These are phyloP conservation scores for Wickerhamomyces pijperi DNA, from an alignment of 805 yeast genomes.

Conservation along the genomic window DNA sequence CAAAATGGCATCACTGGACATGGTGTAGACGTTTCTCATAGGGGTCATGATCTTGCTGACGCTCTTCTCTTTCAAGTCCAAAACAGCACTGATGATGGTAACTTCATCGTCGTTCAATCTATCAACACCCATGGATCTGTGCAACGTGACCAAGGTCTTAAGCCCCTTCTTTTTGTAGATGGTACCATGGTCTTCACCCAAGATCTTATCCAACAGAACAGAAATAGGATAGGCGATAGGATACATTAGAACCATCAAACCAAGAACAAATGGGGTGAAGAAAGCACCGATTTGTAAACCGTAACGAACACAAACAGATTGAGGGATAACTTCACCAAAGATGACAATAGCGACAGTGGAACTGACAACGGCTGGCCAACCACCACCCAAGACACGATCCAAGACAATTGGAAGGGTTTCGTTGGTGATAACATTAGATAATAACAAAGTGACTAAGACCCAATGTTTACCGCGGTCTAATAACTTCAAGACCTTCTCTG, in stretches of 20 bases:
- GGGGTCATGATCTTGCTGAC: conserved; percentile 92
- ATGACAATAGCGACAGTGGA: conserved; percentile 90
- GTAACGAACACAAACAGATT: conserved; percentile 82
- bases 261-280: conserved; percentile 78
- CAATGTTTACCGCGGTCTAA: conserved; percentile 87
- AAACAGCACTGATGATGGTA: conserved; percentile 86
- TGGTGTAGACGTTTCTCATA: conserved; percentile 76
- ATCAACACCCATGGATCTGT: conserved; percentile 91
- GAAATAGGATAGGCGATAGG: conserved; percentile 93
- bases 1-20: conserved; percentile 71
- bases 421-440: conserved; percentile 85
- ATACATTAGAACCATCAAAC: conserved; percentile 79
- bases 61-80: conserved; percentile 85
- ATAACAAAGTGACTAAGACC: conserved; percentile 81
- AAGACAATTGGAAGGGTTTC: conserved; percentile 91
- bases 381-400: conserved; percentile 91
- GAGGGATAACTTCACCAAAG: conserved; percentile 96
- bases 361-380: conserved; percentile 90
- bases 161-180: conserved; percentile 86
- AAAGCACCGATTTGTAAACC: conserved; percentile 87
- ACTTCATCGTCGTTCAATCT: conserved; percentile 90
- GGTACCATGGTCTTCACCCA: conserved; percentile 96
- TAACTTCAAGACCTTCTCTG: conserved; percentile 59
- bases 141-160: conserved; percentile 86
- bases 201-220: conserved; percentile 58